Base-by-base conservation (phyloP, 495 filamentous ascomycete species). In the Talaromyces liani region DNA sequence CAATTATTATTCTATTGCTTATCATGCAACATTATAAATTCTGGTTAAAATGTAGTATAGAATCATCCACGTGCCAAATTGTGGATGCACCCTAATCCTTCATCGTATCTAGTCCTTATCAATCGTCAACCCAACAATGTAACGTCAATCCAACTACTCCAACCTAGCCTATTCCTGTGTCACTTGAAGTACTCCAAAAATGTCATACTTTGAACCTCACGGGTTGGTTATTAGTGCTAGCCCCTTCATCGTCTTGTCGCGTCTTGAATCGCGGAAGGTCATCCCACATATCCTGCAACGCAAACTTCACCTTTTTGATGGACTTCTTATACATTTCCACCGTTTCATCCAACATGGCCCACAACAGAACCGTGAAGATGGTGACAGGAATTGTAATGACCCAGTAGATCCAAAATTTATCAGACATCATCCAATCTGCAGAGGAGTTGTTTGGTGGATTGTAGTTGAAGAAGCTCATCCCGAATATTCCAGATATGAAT, bases 401-500 rank as follows among this genome's bases (percentile, higher is more conserved):
- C 72, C 72, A 77, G 61, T 71, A 78, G 58, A 78, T 65, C 75
- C 75, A 77, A 24, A 78, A 69, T 24, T 73, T 70, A 16, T 61
- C 59, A 0, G 73, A 72, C 18, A 74, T 65, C 18, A 41, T 58
- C 69, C 68, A 77, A 20, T 63, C 14, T 18, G 60, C 22, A 4
- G 63, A 68, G 16, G n/a, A 34, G 27, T 49, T 58, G 29, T 49
- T 62, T n/a, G 9, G 36, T 22, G 59, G 56, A 31, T 63, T 66
- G 34, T 66, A 73, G 60, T 71, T 65, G 66, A 75, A 77, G 49
- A 77, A 74, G 36, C 68, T 72, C 34, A 68, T 71, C n/a, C 74
- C 71, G 58, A 75, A 77, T 16, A 77, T 33, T n/a, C 71, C 70
- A 56, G 72, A 78, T 16, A 76, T 71, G 63, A 77, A 79, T 34